These are phyloP conservation scores for Achaetomium macrosporum DNA, from an alignment of 2,329 filamentous ascomycete genomes.

Conservation along the genomic window DNA sequence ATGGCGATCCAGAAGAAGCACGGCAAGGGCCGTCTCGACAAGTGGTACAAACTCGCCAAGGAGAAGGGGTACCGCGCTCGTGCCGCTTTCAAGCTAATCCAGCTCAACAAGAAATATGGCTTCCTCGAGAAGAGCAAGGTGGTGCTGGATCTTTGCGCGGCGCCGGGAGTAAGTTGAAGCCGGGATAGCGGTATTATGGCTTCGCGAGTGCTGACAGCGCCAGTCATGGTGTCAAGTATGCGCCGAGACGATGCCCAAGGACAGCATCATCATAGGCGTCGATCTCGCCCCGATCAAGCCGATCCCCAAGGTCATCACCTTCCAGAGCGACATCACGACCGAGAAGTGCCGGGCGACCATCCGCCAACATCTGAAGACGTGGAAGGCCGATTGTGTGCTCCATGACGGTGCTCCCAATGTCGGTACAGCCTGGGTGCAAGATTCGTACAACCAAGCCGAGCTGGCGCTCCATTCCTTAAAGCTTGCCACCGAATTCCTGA, in stretches of 20 bases:
- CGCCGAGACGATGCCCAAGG: slow-evolving; percentile 86
- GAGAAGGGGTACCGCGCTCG: slow-evolving; percentile 95
- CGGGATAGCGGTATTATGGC: neutral
- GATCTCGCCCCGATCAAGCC: slow-evolving; percentile 94
- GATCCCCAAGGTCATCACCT: slow-evolving; percentile 88
- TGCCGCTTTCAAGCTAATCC: slow-evolving; percentile 96
- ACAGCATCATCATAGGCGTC: slow-evolving; percentile 87
- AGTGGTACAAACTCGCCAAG: slow-evolving; percentile 98
- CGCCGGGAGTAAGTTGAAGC: slow-evolving; percentile 66
- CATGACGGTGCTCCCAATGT: slow-evolving; percentile 98
- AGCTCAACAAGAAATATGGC: slow-evolving; percentile 98
- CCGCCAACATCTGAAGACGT: slow-evolving; percentile 82
- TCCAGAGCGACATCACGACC: slow-evolving; percentile 96
- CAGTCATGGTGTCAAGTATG: slow-evolving; percentile 95
- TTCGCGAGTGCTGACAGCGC: slow-evolving; percentile 25
- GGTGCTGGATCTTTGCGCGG: slow-evolving; percentile 92
- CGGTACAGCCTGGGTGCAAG: slow-evolving; percentile 95
- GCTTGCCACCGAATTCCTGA: slow-evolving; percentile 86
- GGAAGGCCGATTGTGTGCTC: slow-evolving; percentile 92
- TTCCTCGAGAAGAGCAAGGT: slow-evolving; percentile 97
- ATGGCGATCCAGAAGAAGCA: slow-evolving; percentile 99
- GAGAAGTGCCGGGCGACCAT: slow-evolving; percentile 93
- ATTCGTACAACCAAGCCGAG: slow-evolving; percentile 96
- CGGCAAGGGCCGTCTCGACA: slow-evolving; percentile 96
- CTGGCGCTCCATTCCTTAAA: slow-evolving; percentile 86